These are phyloP conservation scores for Leptographium procerum DNA, from an alignment of 2,329 filamentous ascomycete genomes.

Conservation along the genomic window DNA sequence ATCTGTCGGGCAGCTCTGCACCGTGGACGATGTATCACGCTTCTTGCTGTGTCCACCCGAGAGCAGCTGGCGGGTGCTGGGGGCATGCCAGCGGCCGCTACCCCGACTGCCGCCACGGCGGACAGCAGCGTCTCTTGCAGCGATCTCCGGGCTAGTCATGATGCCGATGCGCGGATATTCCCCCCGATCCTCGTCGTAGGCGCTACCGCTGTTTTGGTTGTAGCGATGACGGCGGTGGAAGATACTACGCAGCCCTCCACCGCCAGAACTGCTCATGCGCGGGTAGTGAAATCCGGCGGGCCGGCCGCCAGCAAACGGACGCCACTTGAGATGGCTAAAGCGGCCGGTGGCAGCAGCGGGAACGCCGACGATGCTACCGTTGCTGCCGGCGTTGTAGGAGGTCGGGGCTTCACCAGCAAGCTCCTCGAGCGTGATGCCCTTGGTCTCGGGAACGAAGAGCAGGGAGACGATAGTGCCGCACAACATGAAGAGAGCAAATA, in stretches of 20 bases:
- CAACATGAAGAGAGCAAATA: conserved; percentile 74
- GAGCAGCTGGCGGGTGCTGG: conserved; percentile 2
- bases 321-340: conserved; percentile 21
- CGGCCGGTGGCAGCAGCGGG: conserved; percentile 14
- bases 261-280: conserved; percentile 16
- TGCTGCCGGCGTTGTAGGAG: conserved; percentile 40
- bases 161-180: conserved; percentile 26
- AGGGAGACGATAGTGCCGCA: conserved; percentile 56
- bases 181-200: conserved; percentile 36
- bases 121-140: conserved; percentile 14
- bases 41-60: neutral
- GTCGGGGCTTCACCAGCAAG: conserved; percentile 56
- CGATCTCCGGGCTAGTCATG: conserved; percentile 31
- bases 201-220: conserved; percentile 36
- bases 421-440: conserved; percentile 60
- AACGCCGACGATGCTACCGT: conserved; percentile 33
- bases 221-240: conserved; percentile 15
- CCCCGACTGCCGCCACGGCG: neutral
- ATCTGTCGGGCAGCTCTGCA: neutral
- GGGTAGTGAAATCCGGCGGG: conserved; percentile 40
- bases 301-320: conserved; percentile 36
- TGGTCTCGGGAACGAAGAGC: conserved; percentile 62
- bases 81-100: neutral
- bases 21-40: neutral
- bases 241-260: conserved; percentile 18